Evolutionary conservation across 495 filamentous ascomycete genomes (phyloP), one percentile per base, ranked within the genome.

Genomic region (Daldinia caldariorum): DNA sequence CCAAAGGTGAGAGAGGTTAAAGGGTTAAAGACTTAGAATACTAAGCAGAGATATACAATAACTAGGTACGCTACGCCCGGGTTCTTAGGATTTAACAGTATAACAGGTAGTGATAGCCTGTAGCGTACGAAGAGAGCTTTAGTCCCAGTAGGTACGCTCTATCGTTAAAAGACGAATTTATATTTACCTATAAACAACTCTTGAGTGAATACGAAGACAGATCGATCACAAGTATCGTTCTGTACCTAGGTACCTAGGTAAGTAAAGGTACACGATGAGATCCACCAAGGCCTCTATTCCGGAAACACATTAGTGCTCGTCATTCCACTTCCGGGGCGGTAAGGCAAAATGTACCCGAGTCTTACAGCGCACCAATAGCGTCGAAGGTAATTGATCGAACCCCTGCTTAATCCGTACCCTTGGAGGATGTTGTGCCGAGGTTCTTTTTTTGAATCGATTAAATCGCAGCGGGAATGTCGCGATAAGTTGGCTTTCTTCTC

Each of bases 361-460:
- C 26, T 32, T 58, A 16, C 54, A 26, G 51, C 18, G 43, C 39
- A 72, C 70, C 70, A 72, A 72, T 72, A 37, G 62, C 14, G 35
- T 58, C 18, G 51, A 61, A 41, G 10, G 57, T 60, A 72, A 68
- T 72, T 58, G n/a, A 68, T 72, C 53, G n/a, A 38, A 63, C 45
- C 57, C 61, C 57, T 55, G 64, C 26, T 65, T 20, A 55, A 13
- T 20, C 58, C 14, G 38, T 57, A 47, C 50, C 54, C 51, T 53
- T 53, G 22, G 16, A 43, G 55, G 43, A 16, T 55, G 37, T 67
- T 54, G 31, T 68, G 65, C 70, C 70, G 70, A 72, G 70, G 70
- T 72, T 72, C 64, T 20, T 72, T 59, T 20, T 72, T 59, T 63
- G 20, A 50, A 68, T 43, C 22, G 53, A 57, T 55, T 63, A 29